Evolutionary conservation across 2,329 filamentous ascomycete genomes (phyloP).

Genomic region (Sporothrix brunneoviolacea): DNA sequence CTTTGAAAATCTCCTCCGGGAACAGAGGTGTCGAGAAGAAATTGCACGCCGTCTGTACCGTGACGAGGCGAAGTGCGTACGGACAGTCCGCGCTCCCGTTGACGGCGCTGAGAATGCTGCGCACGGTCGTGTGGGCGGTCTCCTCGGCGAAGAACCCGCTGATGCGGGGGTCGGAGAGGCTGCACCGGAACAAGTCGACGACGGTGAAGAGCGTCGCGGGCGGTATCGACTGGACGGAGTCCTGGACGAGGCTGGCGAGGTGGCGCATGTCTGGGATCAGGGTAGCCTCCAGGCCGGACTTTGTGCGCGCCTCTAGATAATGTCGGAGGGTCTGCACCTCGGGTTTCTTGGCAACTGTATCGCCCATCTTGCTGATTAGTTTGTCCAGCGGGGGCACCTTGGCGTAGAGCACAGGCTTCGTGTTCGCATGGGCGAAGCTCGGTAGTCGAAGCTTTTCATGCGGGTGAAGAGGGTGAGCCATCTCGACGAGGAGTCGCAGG

Average conservation of each 20-base stretch:
- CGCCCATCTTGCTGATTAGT: conserved; percentile 69
- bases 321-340: conserved; percentile 58
- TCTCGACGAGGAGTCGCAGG: conserved; percentile 65
- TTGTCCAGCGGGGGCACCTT: conserved; percentile 81
- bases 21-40: conserved; percentile 72
- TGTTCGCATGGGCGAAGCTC: conserved; percentile 56
- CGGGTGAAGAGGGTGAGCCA: conserved; percentile 68
- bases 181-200: conserved; percentile 76
- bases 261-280: conserved; percentile 63
- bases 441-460: conserved; percentile 68
- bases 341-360: conserved; percentile 37
- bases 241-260: conserved; percentile 56
- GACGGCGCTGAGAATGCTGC: conserved; percentile 54
- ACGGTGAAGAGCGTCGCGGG: conserved; percentile 67
- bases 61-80: conserved; percentile 77
- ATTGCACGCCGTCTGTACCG: conserved; percentile 78
- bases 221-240: conserved; percentile 49
- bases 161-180: conserved; percentile 69
- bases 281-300: conserved; percentile 55
- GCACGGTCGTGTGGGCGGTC: conserved; percentile 53
- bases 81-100: conserved; percentile 54
- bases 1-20: conserved; percentile 52
- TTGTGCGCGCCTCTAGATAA: conserved; percentile 61
- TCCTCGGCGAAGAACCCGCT: conserved; percentile 82
- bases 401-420: conserved; percentile 61